phyloP scores from a whole-genome alignment of 345 rosid genomes.

The Brassica carinata region DNA sequence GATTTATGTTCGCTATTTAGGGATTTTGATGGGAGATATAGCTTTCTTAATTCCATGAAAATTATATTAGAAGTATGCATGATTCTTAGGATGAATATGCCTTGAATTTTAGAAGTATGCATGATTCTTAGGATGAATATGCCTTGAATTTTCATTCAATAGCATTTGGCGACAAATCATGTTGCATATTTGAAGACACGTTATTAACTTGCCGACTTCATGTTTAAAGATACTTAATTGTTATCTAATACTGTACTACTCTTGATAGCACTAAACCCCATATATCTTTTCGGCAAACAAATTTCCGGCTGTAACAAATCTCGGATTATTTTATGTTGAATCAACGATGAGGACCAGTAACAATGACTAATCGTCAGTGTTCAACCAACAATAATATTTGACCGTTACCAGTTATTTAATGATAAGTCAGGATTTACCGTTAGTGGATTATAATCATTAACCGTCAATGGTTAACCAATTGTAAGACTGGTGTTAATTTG shows the following conservation, averaged over 20 bases:
- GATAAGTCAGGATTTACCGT: neutral
- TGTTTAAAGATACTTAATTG: neutral
- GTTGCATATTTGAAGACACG: conserved; percentile 24
- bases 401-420: neutral
- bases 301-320: too few relatives aligned
- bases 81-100: neutral
- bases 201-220: conserved; percentile 29
- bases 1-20: conserved; percentile 11
- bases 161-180: neutral
- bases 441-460: neutral
- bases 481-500: neutral
- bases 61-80: neutral
- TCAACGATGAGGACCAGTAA: neutral
- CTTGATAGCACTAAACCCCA: neutral
- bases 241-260: neutral
- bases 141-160: neutral
- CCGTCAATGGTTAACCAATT: neutral
- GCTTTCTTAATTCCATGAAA: neutral
- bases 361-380: neutral
- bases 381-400: neutral
- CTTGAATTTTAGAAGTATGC: neutral
- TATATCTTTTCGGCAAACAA: neutral
- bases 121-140: neutral
- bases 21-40: neutral
- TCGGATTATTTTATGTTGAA: neutral